These are phyloP conservation scores for Saitozyma sp. DNA, from an alignment of 768 basidiomycete species.

Conservation along the genomic window DNA sequence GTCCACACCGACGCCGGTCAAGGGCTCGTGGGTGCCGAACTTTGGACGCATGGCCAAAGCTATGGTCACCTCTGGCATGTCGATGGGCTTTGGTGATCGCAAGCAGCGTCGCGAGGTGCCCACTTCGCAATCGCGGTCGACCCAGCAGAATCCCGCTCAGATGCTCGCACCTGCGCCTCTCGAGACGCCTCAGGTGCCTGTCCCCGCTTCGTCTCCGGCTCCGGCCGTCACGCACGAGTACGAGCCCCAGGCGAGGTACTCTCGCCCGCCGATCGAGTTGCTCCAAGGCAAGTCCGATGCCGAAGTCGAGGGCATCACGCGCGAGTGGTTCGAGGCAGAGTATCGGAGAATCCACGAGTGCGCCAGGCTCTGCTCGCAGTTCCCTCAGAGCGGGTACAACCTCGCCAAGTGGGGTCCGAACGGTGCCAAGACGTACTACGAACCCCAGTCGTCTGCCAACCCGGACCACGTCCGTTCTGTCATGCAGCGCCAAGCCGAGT, in stretches of 20 bases:
- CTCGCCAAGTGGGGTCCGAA: constrained; percentile 40
- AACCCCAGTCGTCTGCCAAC: constrained; percentile 45
- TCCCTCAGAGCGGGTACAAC: constrained; percentile 49
- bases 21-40: constrained; percentile 35
- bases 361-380: constrained; percentile 46
- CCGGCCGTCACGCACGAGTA: neutral
- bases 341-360: constrained; percentile 32
- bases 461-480: constrained; percentile 36
- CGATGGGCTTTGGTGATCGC: constrained; percentile 21
- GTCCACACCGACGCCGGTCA: no score
- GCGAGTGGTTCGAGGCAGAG: constrained; percentile 37
- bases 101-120: no score
- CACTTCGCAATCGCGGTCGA: neutral
- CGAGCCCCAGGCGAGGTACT: neutral
- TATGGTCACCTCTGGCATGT: constrained; percentile 31
- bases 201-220: neutral
- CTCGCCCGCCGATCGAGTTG: constrained; percentile 1
- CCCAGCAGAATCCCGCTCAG: constrained; percentile 1
- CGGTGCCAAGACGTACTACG: constrained; percentile 33
- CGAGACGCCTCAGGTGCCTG: neutral
- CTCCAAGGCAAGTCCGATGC: constrained; percentile 15
- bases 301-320: constrained; percentile 7
- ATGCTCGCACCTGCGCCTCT: neutral
- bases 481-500: constrained; percentile 44
- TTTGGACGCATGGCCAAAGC: constrained; percentile 43